Percentiles rank a stretch among this genome's conserved stretches.
These are phyloP conservation scores for Ceratocystis lukuohia DNA, from an alignment of 2,329 filamentous ascomycete species.

Conservation along the genomic window DNA sequence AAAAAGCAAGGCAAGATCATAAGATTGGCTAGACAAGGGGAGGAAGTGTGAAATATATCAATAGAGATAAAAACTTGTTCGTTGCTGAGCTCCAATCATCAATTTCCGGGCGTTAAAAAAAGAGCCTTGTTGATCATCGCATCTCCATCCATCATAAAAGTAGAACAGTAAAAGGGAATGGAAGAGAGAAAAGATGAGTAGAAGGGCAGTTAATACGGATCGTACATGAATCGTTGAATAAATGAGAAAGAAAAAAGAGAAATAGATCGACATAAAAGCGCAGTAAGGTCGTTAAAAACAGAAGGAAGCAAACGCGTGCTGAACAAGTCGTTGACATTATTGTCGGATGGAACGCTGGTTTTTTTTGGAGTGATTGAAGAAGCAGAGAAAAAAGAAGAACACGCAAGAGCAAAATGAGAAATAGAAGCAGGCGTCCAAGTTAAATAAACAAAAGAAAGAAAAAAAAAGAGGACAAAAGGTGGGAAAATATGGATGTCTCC, in stretches of 20 bases:
- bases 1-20: neutral
- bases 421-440: neutral
- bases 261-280: constrained; percentile 12
- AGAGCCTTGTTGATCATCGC: neutral
- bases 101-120: neutral
- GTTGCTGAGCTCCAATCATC: neutral
- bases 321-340: constrained; percentile 27
- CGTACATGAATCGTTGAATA: constrained; percentile 16
- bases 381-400: constrained; percentile 19
- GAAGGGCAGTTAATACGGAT: neutral
- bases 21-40: neutral
- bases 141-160: constrained; percentile 8
- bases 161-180: neutral
- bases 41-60: neutral
- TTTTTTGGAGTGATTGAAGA: constrained; percentile 7
- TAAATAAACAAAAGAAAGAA: constrained; percentile 1
- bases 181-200: neutral
- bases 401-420: constrained; percentile 16
- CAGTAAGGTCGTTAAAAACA: constrained; percentile 3
- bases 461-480: neutral
- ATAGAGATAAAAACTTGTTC: neutral
- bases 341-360: constrained; percentile 24
- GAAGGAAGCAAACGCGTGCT: constrained; percentile 3
- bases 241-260: constrained; percentile 25
- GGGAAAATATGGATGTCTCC: neutral